Percentiles rank a stretch among this genome's conserved stretches.
Evolutionary conservation across 2,329 filamentous ascomycete genomes (phyloP).

Genomic region (Aureobasidium zeae): DNA sequence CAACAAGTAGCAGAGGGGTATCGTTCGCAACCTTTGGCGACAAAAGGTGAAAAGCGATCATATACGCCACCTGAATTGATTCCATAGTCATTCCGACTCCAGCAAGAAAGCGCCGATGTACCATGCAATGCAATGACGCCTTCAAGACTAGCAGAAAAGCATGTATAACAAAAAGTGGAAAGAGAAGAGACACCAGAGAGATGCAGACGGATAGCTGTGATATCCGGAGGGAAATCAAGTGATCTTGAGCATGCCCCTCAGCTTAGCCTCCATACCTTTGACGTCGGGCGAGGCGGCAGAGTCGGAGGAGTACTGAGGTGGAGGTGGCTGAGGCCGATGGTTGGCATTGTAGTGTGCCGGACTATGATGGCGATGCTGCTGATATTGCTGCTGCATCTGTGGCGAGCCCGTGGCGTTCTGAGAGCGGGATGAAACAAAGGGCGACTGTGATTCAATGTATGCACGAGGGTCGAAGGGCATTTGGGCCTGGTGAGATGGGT

Average conservation of each 20-base stretch:
- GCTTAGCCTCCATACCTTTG: conserved; percentile 32
- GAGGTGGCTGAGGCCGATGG: conserved; percentile 14
- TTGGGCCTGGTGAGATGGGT: conserved; percentile 15
- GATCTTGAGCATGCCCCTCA: conserved; percentile 33
- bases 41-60: no score
- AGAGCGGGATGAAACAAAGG: conserved; percentile 20
- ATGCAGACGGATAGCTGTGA: no score
- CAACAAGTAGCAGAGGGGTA: no score
- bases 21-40: no score
- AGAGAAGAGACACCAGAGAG: background rate
- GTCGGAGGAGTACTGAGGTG: conserved; percentile 9
- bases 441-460: conserved; percentile 26
- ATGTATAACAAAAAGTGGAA: background rate
- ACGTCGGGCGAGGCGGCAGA: conserved; percentile 22
- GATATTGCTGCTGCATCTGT: conserved; percentile 16
- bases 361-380: conserved; percentile 6
- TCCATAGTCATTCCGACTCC: no score
- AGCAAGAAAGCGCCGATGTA: background rate
- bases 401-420: conserved; percentile 21
- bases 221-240: background rate
- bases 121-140: no score
- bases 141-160: background rate
- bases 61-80: no score
- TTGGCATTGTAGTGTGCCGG: conserved; percentile 1
- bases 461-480: conserved; percentile 23